A percentile compares a stretch with the other conserved stretches of the same genome.
Evolutionary conservation across 441 rosid genomes (phyloP).

Genomic region (Theobroma grandiflorum): DNA sequence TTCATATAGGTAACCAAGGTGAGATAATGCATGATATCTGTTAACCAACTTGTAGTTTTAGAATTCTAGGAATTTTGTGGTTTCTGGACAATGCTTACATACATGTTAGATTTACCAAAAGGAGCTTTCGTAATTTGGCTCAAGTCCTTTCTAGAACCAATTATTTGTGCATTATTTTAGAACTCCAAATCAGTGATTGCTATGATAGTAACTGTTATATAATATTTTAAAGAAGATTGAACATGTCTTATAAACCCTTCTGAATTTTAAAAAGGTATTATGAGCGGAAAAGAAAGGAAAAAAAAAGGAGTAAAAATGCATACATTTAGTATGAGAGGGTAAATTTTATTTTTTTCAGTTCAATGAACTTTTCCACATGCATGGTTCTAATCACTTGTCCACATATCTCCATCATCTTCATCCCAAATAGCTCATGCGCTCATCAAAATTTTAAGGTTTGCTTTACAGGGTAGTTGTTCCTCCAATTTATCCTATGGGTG

Average conservation of each 20-base stretch:
- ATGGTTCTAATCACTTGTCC: not conserved
- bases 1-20: not conserved
- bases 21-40: not conserved
- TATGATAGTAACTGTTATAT: not conserved
- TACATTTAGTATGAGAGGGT: not conserved
- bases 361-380: not conserved
- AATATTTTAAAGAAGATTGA: not conserved
- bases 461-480: conserved; percentile 60
- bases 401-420: not conserved
- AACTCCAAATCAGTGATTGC: not conserved
- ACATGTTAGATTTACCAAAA: not conserved
- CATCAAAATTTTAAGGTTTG: conserved; percentile 7
- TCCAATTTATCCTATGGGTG: conserved; percentile 56
- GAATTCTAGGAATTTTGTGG: not conserved
- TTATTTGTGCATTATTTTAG: not conserved
- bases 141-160: not conserved
- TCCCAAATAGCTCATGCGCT: not conserved
- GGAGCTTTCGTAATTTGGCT: not conserved
- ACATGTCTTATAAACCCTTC: not conserved
- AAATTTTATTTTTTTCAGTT: not conserved
- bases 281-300: not conserved
- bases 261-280: not conserved
- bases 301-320: too few species aligned
- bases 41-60: not conserved
- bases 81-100: not conserved